Base-by-base conservation (phyloP, 176 grass and related monocot genomes). In the Carex scoparia region DNA sequence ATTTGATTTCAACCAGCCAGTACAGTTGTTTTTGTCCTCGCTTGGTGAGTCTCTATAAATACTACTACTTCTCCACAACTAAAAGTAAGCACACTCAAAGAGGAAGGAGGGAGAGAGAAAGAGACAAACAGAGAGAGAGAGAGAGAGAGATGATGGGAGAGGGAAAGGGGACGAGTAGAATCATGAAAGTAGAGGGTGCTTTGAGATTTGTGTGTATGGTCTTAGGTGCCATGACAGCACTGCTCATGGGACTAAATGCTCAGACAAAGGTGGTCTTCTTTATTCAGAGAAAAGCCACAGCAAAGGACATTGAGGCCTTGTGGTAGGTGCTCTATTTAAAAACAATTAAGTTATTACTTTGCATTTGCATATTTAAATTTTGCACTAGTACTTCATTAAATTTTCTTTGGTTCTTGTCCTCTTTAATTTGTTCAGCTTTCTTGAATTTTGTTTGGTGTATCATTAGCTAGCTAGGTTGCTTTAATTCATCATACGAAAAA, bases 251-350 rank as follows among this genome's bases (percentile, higher is more conserved):
- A 28, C 69, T 98, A 37, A 87, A 88, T 87, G 79, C 89, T 64
- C 19, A 98, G 87, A 93, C 95, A 4, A 90, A 98, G 77, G 89
- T 83, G 2, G 89, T 93, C 15, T 27, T 98, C 11, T 88, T 98
- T 74, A 0, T 93, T 67, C 16, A 55, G 44, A 94, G 64, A 83
- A 94, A 85, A 56, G 93, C 95, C 56, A 90, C 88, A 23, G 88
- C 79, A 63, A 98, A 73, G 86, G 91, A 95, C 85, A 84, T 98
- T 42, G 79, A 93, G 42, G 93, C 91, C 0, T 87, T 98, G 65
- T 93, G 95, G 95, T 94, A 65, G 38, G 54, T 6, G 14, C 14
- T 1, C 49, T 7, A 84, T 61, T 60, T 75, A 75, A 28, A n/a
- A n/a, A 54, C 79, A 30, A 23, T 23, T 2, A 35, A 51, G 5